A percentile compares a stretch with the other conserved stretches of the same genome.
These are phyloP conservation scores for Leptodermis oblonga DNA, from an alignment of 257 asterid genomes.

Conservation along the genomic window DNA sequence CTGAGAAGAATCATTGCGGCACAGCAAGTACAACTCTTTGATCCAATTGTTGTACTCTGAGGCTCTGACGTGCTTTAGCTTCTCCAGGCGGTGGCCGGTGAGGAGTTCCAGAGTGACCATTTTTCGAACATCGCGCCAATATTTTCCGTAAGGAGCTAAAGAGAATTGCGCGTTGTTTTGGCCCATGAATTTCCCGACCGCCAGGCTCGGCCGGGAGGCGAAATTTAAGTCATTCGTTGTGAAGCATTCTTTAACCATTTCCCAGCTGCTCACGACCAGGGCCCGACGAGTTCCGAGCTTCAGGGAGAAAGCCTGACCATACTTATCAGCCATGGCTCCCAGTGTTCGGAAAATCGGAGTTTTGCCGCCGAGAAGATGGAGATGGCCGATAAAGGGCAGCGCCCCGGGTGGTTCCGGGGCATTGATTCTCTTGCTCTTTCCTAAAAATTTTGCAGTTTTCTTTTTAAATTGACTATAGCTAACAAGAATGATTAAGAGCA, in stretches of 20 bases:
- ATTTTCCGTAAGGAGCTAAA: slow-evolving; percentile 47
- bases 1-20: background rate
- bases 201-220: slow-evolving; percentile 38
- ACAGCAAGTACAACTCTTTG: slow-evolving; percentile 23
- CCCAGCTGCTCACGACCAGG: slow-evolving; percentile 50
- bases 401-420: slow-evolving; percentile 50
- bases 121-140: slow-evolving; percentile 53
- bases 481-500: background rate
- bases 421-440: background rate
- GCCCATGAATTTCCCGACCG: slow-evolving; percentile 33
- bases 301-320: slow-evolving; percentile 55
- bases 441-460: background rate
- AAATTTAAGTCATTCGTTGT: slow-evolving; percentile 46
- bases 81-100: slow-evolving; percentile 33
- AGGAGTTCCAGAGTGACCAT: slow-evolving; percentile 45
- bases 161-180: slow-evolving; percentile 34
- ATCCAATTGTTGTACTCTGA: slow-evolving; percentile 31
- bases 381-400: slow-evolving; percentile 63
- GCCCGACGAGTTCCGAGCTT: slow-evolving; percentile 40
- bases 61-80: slow-evolving; percentile 34
- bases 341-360: slow-evolving; percentile 36
- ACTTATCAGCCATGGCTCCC: slow-evolving; percentile 50
- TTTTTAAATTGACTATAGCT: slow-evolving; percentile 1
- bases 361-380: slow-evolving; percentile 39
- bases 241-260: slow-evolving; percentile 45